Conservation (phyloP, 805 yeast genomes). For the Candida ortonii region DNA sequence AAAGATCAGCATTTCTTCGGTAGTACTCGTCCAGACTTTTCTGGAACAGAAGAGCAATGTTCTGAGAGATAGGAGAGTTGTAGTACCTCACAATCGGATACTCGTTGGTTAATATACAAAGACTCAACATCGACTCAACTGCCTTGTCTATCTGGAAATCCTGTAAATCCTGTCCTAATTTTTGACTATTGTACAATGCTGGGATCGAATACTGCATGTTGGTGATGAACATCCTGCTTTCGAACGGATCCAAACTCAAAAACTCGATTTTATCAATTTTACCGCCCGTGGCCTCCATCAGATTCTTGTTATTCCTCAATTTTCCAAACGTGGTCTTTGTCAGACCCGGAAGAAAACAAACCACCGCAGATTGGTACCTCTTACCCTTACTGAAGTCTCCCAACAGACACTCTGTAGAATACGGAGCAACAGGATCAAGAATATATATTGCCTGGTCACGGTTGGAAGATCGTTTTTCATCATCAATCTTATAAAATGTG, state of each 20-base stretch:
- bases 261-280: slow-evolving; percentile 33
- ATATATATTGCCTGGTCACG: slow-evolving; percentile 71
- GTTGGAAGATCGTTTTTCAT: slow-evolving; percentile 27
- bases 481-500: slow-evolving; percentile 31
- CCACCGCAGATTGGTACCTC: slow-evolving; percentile 73
- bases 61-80: slow-evolving; percentile 48
- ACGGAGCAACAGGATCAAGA: slow-evolving; percentile 58
- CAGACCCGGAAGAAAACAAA: slow-evolving; percentile 67
- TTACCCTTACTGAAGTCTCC: slow-evolving; percentile 69
- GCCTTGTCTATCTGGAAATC: slow-evolving; percentile 54
- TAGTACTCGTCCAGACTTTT: slow-evolving; percentile 71
- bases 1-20: slow-evolving; percentile 62
- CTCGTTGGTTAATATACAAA: slow-evolving; percentile 80
- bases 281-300: slow-evolving; percentile 24
- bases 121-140: slow-evolving; percentile 62
- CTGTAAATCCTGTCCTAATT: slow-evolving; percentile 59
- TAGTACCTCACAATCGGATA: slow-evolving; percentile 82
- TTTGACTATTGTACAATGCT: slow-evolving; percentile 68
- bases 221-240: slow-evolving; percentile 69
- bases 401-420: slow-evolving; percentile 69
- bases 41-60: slow-evolving; percentile 71
- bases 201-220: slow-evolving; percentile 61
- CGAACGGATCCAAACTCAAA: slow-evolving; percentile 61
- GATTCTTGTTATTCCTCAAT: slow-evolving; percentile 15
- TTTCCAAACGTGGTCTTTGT: slow-evolving; percentile 16